Evolutionary conservation across 192 early-diverging fungal species (phyloP).

Genomic region (Coemansia sp.): DNA sequence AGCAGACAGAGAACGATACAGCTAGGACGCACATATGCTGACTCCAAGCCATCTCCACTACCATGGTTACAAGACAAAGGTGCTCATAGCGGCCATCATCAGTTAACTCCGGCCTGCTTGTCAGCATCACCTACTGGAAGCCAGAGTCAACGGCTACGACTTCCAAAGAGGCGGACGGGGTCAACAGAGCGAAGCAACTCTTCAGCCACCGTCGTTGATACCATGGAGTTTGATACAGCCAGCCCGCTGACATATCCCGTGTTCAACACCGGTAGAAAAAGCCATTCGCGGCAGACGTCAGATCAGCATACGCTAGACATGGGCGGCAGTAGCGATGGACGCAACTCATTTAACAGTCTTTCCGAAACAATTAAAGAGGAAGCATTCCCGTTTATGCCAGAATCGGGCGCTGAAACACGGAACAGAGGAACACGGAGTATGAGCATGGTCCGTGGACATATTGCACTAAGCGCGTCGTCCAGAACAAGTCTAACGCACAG

Average conservation of each 20-base stretch:
- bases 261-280: conserved; percentile 3
- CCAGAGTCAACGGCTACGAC: conserved; percentile 25
- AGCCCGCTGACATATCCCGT: conserved; percentile 21
- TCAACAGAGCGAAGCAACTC: conserved; percentile 36
- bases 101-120: conserved; percentile 3
- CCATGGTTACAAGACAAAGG: conserved; percentile 20
- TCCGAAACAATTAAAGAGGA: conserved; percentile 14
- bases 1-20: conserved; percentile 24
- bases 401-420: conserved; percentile 13
- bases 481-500: conserved; percentile 31
- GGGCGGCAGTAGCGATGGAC: neutral
- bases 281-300: neutral
- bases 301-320: conserved; percentile 9
- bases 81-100: neutral
- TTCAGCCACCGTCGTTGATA: conserved; percentile 17
- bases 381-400: conserved; percentile 3
- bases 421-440: conserved; percentile 38
- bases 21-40: conserved; percentile 18
- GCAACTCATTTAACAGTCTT: conserved; percentile 13
- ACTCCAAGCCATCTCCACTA: conserved; percentile 7
- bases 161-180: conserved; percentile 44
- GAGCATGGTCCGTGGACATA: conserved; percentile 33
- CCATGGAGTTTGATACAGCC: neutral
- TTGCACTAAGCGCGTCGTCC: conserved; percentile 33
- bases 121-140: neutral